A percentile compares a stretch with the other conserved stretches of the same genome.
Evolutionary conservation across 257 asterid species (phyloP).

Genomic region (Ilex asprella): DNA sequence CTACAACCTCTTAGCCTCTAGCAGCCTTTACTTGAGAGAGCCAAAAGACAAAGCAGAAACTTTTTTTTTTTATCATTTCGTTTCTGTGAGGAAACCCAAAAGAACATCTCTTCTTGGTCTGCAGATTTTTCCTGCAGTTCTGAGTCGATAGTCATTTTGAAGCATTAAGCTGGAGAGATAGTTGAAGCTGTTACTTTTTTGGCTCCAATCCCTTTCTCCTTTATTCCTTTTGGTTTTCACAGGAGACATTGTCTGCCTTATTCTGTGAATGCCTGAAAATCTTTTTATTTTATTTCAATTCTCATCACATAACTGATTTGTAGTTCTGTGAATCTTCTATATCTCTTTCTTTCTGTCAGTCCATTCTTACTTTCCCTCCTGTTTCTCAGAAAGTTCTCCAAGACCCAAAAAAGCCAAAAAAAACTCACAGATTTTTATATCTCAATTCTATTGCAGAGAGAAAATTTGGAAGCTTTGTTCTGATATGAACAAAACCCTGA

Average conservation of each 20-base stretch:
- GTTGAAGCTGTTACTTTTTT: slow-evolving; percentile 14
- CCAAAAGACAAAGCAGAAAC: slow-evolving; percentile 31
- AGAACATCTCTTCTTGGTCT: slow-evolving; percentile 32
- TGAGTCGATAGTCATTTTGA: slow-evolving; percentile 16
- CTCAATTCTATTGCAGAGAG: background rate
- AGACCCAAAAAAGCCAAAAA: slow-evolving; percentile 6
- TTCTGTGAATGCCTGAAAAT: slow-evolving; percentile 20
- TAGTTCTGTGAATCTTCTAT: slow-evolving; percentile 38
- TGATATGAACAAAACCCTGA: too few relatives aligned
- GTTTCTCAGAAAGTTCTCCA: slow-evolving; percentile 3
- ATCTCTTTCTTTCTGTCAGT: background rate
- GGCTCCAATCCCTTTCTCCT: slow-evolving; percentile 27
- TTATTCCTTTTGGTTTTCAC: slow-evolving; percentile 8
- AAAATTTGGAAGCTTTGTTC: too few relatives aligned
- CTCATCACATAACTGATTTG: slow-evolving; percentile 29
- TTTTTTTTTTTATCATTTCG: too few relatives aligned
- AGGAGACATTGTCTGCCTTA: slow-evolving; percentile 26
- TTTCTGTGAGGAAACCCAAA: slow-evolving; percentile 10
- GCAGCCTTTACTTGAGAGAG: slow-evolving; percentile 34
- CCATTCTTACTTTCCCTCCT: slow-evolving; percentile 3
- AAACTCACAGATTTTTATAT: slow-evolving; percentile 12
- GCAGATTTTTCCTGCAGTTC: slow-evolving; percentile 16
- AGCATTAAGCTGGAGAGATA: slow-evolving; percentile 2
- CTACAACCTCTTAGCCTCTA: slow-evolving; percentile 18
- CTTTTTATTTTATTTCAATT: slow-evolving; percentile 19